A percentile compares a stretch with the other conserved stretches of the same genome.
These are phyloP conservation scores for Sanguinoderma infundibulare DNA, from an alignment of 1,284 basidiomycete species.

Conservation along the genomic window DNA sequence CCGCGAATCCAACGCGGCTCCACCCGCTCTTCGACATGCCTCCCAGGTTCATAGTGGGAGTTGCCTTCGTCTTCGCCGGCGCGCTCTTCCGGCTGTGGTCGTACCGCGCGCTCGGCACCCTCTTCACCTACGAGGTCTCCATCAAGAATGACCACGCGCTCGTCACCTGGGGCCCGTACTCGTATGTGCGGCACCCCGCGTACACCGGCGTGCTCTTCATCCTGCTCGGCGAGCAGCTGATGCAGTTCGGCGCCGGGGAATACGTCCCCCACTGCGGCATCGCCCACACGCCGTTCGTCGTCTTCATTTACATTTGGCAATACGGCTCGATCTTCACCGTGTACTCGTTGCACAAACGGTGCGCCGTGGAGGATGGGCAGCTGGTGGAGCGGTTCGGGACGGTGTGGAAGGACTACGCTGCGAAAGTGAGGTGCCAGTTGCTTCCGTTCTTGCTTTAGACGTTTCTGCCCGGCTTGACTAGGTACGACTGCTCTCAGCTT, in stretches of 20 bases:
- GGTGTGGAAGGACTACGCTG: constrained; percentile 14
- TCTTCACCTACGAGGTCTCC: constrained; percentile 35
- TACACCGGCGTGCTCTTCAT: constrained; percentile 34
- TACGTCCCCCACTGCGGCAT: constrained; percentile 18
- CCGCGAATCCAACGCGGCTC: not conserved
- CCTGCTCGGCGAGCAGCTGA: constrained; percentile 26
- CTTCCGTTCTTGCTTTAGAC: constrained; percentile 1
- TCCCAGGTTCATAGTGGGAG: constrained; percentile 24
- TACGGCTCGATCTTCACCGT: constrained; percentile 11
- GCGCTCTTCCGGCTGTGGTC: constrained; percentile 27
- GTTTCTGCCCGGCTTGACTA: not conserved
- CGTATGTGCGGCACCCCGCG: constrained; percentile 33
- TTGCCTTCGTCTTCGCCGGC: constrained; percentile 17
- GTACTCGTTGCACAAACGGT: constrained; percentile 13
- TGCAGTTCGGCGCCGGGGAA: constrained; percentile 11
- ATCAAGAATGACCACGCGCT: constrained; percentile 30
- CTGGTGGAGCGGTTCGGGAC: constrained; percentile 15
- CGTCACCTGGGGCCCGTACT: constrained; percentile 33
- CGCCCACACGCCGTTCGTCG: constrained; percentile 7
- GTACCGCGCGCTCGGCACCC: constrained; percentile 27
- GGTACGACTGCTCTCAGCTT: not conserved
- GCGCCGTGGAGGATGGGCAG: constrained; percentile 16
- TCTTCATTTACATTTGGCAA: constrained; percentile 1
- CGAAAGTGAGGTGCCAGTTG: not conserved
- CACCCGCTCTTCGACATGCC: constrained; percentile 5